A percentile compares a stretch with the other conserved stretches of the same genome.
These are phyloP conservation scores for Chlamydomonas asymmetrica DNA, from an alignment of 139 green algal genomes.

Conservation along the genomic window DNA sequence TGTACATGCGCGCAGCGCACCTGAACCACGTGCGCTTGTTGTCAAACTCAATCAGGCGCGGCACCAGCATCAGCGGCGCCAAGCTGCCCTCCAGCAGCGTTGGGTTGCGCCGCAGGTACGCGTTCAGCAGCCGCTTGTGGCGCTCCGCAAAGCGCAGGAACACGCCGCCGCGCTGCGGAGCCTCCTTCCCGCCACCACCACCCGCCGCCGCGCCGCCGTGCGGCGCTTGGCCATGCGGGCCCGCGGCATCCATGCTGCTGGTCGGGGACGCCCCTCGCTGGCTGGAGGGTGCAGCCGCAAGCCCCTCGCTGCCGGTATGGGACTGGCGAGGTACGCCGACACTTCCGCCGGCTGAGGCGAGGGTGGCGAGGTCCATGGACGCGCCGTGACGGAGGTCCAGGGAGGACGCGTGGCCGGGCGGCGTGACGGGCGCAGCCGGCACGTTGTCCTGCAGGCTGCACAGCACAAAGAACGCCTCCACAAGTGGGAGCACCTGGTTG, in stretches of 20 bases:
- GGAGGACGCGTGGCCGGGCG: neutral
- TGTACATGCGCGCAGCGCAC: slow-evolving; percentile 5
- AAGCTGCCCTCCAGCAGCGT: slow-evolving; percentile 81
- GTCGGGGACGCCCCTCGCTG: neutral
- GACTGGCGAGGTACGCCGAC: too few relatives aligned
- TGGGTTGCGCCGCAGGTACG: slow-evolving; percentile 77
- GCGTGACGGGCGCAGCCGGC: slow-evolving; percentile 22
- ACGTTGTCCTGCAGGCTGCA: slow-evolving; percentile 50
- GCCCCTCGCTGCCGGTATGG: neutral
- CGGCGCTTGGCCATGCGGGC: neutral
- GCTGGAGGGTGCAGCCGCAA: neutral
- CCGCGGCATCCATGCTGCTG: slow-evolving; percentile 13
- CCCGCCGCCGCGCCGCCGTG: neutral
- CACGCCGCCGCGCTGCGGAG: neutral
- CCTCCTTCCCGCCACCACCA: neutral
- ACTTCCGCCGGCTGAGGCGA: neutral
- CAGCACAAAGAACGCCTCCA: slow-evolving; percentile 94
- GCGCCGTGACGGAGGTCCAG: neutral
- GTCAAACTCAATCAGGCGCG: slow-evolving; percentile 95
- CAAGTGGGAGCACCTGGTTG: slow-evolving; percentile 80
- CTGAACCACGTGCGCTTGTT: slow-evolving; percentile 95
- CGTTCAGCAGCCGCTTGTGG: slow-evolving; percentile 90
- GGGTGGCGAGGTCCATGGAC: slow-evolving; percentile 1
- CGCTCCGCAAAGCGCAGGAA: slow-evolving; percentile 76
- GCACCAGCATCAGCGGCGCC: slow-evolving; percentile 73